Evolutionary conservation across 495 filamentous ascomycete genomes (phyloP), one percentile per base, ranked within the genome.

Genomic region (Chaetomium tenue): DNA sequence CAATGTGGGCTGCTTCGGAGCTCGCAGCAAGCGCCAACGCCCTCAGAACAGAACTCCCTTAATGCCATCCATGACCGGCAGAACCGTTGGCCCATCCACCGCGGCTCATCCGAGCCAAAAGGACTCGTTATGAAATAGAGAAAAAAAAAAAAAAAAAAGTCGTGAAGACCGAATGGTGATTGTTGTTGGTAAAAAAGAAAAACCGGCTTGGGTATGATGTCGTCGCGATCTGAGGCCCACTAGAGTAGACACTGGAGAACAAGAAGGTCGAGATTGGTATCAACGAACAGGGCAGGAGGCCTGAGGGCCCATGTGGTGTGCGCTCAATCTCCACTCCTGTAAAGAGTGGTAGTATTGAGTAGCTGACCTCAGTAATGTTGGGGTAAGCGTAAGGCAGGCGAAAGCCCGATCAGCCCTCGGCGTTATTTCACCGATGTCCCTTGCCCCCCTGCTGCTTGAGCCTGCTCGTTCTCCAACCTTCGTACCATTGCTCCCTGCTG

Each of bases 401-500:
- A n/a, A n/a, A 30, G 56, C n/a, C 30, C n/a, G 52, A 26, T 44
- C 28, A 53, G 15, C 47, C 50, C 13, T 18, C 18, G 22, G 7
- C 23, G 25, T 11, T 0, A 4, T 20, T 47, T 71, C 60, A 74
- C 61, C 69, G 67, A 48, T 63, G 67, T 42, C 68, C 44, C 60
- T 73, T 75, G n/a, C 50, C 57, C 9, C 67, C 71, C 8, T 72
- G 75, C 26, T 79, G 77, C 74, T 83, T 84, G 63, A 86, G 81
- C 60, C 83, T 75, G 75, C 78, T 84, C 2, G 83, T 98, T 77
- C 94, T 86, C 94, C 94, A 98, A 67, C 91, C 87, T 76, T 98
- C 94, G 68, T 98, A 98, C 91, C 92, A 98, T 63, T 90, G 81
- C 77, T 96, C 92, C 58, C 91, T 85, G 76, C 92, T 96, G 47